Base-by-base conservation (phyloP, 257 asterid genomes). In the Dorcoceras hygrometricum region DNA sequence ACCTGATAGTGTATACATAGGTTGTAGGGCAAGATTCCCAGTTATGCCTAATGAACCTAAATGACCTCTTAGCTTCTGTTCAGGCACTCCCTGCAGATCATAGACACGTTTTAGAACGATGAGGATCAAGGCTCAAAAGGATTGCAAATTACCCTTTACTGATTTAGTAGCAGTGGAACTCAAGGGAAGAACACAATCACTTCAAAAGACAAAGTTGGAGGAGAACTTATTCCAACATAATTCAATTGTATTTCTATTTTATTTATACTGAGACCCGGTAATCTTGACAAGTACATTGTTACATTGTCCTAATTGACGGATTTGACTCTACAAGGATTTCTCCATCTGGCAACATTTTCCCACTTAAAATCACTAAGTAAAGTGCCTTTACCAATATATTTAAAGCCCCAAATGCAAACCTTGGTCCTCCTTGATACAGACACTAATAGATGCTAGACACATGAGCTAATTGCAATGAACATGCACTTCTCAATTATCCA, bases 1-100 rank as follows among this genome's bases (percentile, higher is more conserved):
- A 93, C 97, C 99, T 62, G 99, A 93, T 71, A 90, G 84, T 29
- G 99, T 93, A 83, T 90, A 93, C 97, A 93, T 93, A 1, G 99
- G 99, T 82, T 93, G 99, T 62, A 93, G 93, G 71, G 99, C 99
- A 75, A 93, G 95, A 82, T 93, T 93, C 66, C 99, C 99, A 60
- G 96, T 93, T 76, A 93, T 80, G 14, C 99, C 99, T 75, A 93
- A 85, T 64, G 99, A 93, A 77, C 97, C 99, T 77, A 93, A 85
- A 80, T 90, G 99, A 24, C 84, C 89, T 76, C 96, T 83, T 66
- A 93, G 79, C 87, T 90, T 93, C 83, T 90, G 99, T 75, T 93
- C 97, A 22, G 91, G 92, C 73, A 93, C 96, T 57, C 97, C 99
- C 99, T 93, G 89, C 81, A 74, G 65, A 77, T 62, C 68, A 76